Evolutionary conservation across 2,329 filamentous ascomycete genomes (phyloP).

Genomic region (Trichoderma sp.): DNA sequence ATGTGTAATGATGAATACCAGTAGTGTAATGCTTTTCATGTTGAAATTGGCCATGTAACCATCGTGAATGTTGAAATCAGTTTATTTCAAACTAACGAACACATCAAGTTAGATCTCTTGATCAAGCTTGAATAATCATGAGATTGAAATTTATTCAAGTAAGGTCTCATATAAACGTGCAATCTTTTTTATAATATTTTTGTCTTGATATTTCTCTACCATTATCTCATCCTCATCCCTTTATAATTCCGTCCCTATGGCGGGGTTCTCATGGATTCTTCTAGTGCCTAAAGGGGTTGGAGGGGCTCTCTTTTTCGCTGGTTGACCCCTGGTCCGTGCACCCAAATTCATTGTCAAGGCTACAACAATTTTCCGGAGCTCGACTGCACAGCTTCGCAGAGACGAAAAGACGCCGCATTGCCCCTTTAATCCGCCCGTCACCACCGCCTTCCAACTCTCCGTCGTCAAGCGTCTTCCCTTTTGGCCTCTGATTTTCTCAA

Average conservation of each 20-base stretch:
- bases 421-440: constrained; percentile 19
- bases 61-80: neutral
- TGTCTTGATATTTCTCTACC: neutral
- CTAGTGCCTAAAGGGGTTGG: constrained; percentile 19
- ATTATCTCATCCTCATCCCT: neutral
- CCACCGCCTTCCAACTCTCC: constrained; percentile 18
- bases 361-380: constrained; percentile 53
- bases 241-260: neutral
- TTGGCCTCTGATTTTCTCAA: neutral
- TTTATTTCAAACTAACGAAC: neutral
- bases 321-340: constrained; percentile 29
- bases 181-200: neutral
- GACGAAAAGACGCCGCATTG: constrained; percentile 23
- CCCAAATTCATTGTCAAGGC: constrained; percentile 34
- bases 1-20: neutral
- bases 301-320: constrained; percentile 10
- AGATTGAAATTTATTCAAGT: no score
- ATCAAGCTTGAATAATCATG: no score
- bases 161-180: no score
- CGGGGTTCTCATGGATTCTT: constrained; percentile 10
- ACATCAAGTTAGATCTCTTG: no score
- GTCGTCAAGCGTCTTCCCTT: neutral
- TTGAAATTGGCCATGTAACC: neutral
- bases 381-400: constrained; percentile 37
- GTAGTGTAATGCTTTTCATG: neutral